Evolutionary conservation across 2,329 filamentous ascomycete species (phyloP).

Genomic region (Claviceps pazoutovae): DNA sequence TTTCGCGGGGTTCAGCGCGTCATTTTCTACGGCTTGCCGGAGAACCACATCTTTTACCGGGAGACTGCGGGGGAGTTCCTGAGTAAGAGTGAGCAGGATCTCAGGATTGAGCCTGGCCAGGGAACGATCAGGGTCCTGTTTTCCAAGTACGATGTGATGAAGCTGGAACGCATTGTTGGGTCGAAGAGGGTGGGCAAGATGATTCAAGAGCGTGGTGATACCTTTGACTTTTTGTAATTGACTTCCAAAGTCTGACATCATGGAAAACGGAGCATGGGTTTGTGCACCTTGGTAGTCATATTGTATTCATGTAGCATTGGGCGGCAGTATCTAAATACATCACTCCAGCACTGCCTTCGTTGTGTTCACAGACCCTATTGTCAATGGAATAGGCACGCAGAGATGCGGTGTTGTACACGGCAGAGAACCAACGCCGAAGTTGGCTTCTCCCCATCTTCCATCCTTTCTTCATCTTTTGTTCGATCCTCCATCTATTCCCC

Average conservation of each 20-base stretch:
- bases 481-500: not conserved
- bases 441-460: not conserved
- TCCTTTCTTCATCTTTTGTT: not conserved
- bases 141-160: conserved; percentile 78
- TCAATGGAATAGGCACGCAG: not conserved
- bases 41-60: conserved; percentile 70
- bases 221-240: conserved; percentile 75
- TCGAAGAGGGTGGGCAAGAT: conserved; percentile 69
- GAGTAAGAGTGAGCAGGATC: conserved; percentile 41
- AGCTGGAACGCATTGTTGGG: conserved; percentile 78
- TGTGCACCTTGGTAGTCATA: not conserved
- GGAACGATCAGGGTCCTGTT: conserved; percentile 55
- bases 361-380: not conserved
- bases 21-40: conserved; percentile 82
- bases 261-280: not conserved
- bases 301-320: not conserved
- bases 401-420: not conserved
- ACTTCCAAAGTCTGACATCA: too few species aligned
- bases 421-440: not conserved
- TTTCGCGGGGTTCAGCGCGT: conserved; percentile 70
- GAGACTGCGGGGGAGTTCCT: conserved; percentile 62
- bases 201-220: conserved; percentile 72
- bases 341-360: not conserved
- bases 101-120: conserved; percentile 40
- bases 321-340: not conserved